Base-by-base conservation (phyloP, 768 basidiomycete genomes). In the Calocybe indica region DNA sequence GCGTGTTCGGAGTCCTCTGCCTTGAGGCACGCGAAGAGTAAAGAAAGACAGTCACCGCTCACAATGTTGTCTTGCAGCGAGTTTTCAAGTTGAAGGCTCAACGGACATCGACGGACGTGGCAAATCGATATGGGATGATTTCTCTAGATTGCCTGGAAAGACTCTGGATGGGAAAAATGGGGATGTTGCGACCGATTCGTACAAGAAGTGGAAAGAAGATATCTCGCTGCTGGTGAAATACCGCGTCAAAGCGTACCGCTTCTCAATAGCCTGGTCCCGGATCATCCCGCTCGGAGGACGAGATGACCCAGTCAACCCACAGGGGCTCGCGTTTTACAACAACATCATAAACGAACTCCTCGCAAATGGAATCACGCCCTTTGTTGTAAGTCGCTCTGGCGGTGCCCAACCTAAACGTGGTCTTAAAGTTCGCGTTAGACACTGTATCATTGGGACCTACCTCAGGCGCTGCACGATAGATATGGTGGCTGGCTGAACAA, bases 401-500 rank as follows among this genome's bases (percentile, higher is more conserved):
- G 10, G 47, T 48, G 30, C 14, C 37, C 36, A 38, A 42, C 11
- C 5, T 37, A n/a, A 37, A 45, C 33, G 45, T 40, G 40, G 47
- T 9, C 14, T 34, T 40, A 49, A 31, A 4, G 13, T 22, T n/a
- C 14, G 36, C 45, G 45, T 7, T 52, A 85, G 81, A 86, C 82
- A 0, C 63, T 86, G 33, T 84, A 85, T 58, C 85, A 83, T 61
- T 89, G 87, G 88, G 87, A 89, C 58, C 74, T 88, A 7, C 88
- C 88, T 7, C 82, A 85, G 58, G 80, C 66, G 14, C 74, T 92
- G 35, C 79, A 87, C 47, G 81, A 88, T 51, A 73, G 80, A 47
- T 89, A 89, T 60, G 77, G 78, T 1, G 86, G 86, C 5, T 90
- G 85, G 85, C 62, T 87, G 42, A 82, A 82, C 67, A 83, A 82